Percentiles rank a stretch among this genome's conserved stretches.
These are phyloP conservation scores for Phytopythium helicoides DNA, from an alignment of 352 stramenopile species.

Conservation along the genomic window DNA sequence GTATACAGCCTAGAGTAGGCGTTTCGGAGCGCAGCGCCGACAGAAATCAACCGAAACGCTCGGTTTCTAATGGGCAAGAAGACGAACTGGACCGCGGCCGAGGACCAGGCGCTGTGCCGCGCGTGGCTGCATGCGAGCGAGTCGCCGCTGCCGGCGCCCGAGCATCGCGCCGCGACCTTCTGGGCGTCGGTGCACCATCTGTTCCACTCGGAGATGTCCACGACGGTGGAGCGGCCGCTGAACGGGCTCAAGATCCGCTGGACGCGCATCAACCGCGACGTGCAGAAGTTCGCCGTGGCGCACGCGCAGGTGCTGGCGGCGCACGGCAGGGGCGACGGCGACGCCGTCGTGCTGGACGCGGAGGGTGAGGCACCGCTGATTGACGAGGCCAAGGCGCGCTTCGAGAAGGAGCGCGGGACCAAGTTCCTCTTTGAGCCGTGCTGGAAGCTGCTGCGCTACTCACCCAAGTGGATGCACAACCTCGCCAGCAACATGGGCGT, in stretches of 20 bases:
- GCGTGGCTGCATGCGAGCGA: conserved; percentile 59
- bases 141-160: conserved; percentile 25
- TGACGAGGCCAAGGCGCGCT: conserved; percentile 51
- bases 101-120: conserved; percentile 69
- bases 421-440: conserved; percentile 75
- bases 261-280: conserved; percentile 79
- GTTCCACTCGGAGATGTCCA: conserved; percentile 66
- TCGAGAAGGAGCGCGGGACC: conserved; percentile 37
- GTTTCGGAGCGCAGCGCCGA: no score
- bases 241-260: conserved; percentile 80
- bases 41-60: no score
- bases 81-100: conserved; percentile 63
- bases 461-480: conserved; percentile 61
- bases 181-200: conserved; percentile 61
- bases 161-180: conserved; percentile 62
- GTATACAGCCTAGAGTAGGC: no score
- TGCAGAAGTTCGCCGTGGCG: conserved; percentile 63
- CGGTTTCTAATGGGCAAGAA: conserved; percentile 68
- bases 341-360: conserved; percentile 9
- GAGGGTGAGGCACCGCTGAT: conserved; percentile 46
- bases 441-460: conserved; percentile 67
- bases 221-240: conserved; percentile 53
- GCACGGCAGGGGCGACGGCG: no score
- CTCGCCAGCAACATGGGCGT: conserved; percentile 40
- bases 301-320: conserved; percentile 36